phyloP scores from a whole-genome alignment of 2,329 filamentous ascomycete genomes.

The Pestalotiopsis sp. region DNA sequence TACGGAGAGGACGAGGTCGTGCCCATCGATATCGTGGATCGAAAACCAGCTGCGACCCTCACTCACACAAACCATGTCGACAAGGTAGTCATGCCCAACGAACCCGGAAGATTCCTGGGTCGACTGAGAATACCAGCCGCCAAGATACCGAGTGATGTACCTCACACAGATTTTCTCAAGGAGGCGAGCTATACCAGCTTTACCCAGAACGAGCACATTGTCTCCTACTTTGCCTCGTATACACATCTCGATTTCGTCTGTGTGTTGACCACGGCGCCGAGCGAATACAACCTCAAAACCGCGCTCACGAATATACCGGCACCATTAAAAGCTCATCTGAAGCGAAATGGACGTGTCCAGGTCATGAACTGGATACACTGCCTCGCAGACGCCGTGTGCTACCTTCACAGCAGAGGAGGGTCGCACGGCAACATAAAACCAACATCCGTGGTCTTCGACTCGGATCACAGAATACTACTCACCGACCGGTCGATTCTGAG shows the following conservation, averaged over 20 bases:
- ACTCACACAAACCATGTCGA: conserved; percentile 45
- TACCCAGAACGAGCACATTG: conserved; percentile 68
- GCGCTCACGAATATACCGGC: conserved; percentile 66
- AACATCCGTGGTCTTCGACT: conserved; percentile 68
- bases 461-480: conserved; percentile 67
- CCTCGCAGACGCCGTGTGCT: conserved; percentile 67
- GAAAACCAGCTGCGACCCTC: conserved; percentile 41
- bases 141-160: conserved; percentile 42
- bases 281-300: conserved; percentile 67
- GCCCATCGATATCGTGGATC: conserved; percentile 68
- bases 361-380: conserved; percentile 77
- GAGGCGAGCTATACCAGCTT: conserved; percentile 61
- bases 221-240: conserved; percentile 73
- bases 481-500: conserved; percentile 60
- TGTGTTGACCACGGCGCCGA: conserved; percentile 66
- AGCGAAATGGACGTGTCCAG: conserved; percentile 59
- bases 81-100: conserved; percentile 64
- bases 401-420: conserved; percentile 64
- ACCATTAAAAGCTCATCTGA: conserved; percentile 62
- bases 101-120: conserved; percentile 57
- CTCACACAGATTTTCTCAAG: conserved; percentile 57
- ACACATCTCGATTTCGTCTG: conserved; percentile 65
- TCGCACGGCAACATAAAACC: conserved; percentile 72
- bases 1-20: conserved; percentile 71
- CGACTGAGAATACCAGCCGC: conserved; percentile 60